phyloP scores from a whole-genome alignment of 257 asterid species.

The Solanum dulcamara region DNA sequence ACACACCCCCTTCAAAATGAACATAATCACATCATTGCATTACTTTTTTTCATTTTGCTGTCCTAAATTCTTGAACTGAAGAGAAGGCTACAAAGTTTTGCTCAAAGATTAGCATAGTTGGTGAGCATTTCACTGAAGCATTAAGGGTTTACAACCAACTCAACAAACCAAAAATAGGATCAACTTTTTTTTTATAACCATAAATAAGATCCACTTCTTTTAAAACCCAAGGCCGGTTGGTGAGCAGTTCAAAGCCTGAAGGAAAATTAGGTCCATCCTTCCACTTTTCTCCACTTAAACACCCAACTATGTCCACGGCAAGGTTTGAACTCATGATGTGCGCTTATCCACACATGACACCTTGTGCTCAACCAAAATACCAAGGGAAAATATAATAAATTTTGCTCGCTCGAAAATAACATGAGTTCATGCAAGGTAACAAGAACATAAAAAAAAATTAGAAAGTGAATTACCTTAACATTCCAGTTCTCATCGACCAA shows the following conservation, averaged over 20 bases:
- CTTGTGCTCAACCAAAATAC: neutral
- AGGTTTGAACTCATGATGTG: neutral
- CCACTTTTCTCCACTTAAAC: neutral
- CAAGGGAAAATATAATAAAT: neutral
- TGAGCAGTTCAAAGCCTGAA: neutral
- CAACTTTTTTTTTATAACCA: neutral
- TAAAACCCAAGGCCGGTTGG: neutral
- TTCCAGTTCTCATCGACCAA: constrained; percentile 95
- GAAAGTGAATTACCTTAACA: constrained; percentile 55
- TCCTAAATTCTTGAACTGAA: neutral
- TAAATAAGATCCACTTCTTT: neutral
- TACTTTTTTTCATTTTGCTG: neutral
- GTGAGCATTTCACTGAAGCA: neutral
- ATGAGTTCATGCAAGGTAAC: neutral
- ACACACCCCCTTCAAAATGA: neutral
- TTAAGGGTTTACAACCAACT: neutral
- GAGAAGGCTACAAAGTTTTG: neutral
- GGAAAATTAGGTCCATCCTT: neutral
- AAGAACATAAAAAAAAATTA: neutral
- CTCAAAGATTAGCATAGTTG: neutral
- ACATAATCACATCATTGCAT: neutral
- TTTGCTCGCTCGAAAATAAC: neutral
- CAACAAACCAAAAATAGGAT: neutral
- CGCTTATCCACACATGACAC: neutral
- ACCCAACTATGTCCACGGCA: neutral